These are phyloP conservation scores for Sphaerosporella brunnea DNA, from an alignment of 495 filamentous ascomycete genomes.

Conservation along the genomic window DNA sequence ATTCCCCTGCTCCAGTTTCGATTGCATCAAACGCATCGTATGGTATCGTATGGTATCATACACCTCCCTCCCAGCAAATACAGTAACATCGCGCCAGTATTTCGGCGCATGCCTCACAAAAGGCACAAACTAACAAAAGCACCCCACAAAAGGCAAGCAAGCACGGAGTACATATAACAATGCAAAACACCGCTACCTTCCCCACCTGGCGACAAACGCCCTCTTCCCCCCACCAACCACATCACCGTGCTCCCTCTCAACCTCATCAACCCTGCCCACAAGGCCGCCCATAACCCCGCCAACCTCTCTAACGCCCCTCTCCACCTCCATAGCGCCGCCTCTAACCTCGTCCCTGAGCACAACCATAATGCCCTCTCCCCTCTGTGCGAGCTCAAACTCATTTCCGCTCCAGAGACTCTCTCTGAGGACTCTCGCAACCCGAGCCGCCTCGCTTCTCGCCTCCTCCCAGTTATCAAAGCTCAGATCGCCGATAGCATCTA, in stretches of 20 bases:
- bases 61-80: no score
- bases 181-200: constrained; percentile 8
- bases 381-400: constrained; percentile 9
- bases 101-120: no score
- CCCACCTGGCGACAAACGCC: constrained; percentile 23
- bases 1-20: no score
- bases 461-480: not conserved
- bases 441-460: constrained; percentile 7
- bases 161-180: no score
- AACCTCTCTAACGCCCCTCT: constrained; percentile 12
- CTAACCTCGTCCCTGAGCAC: constrained; percentile 3
- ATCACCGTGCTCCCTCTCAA: constrained; percentile 17
- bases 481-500: not conserved
- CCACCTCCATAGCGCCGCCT: constrained; percentile 11
- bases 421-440: constrained; percentile 2
- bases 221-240: constrained; percentile 14
- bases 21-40: no score
- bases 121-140: no score
- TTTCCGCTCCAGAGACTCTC: constrained; percentile 14
- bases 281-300: constrained; percentile 14
- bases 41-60: no score
- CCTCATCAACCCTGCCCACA: constrained; percentile 19
- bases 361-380: constrained; percentile 10
- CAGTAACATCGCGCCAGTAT: no score
- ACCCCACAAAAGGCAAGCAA: no score